Base-by-base conservation (phyloP, 202 grass and related monocot genomes). In the Bolboschoenoplectus hybrid region DNA sequence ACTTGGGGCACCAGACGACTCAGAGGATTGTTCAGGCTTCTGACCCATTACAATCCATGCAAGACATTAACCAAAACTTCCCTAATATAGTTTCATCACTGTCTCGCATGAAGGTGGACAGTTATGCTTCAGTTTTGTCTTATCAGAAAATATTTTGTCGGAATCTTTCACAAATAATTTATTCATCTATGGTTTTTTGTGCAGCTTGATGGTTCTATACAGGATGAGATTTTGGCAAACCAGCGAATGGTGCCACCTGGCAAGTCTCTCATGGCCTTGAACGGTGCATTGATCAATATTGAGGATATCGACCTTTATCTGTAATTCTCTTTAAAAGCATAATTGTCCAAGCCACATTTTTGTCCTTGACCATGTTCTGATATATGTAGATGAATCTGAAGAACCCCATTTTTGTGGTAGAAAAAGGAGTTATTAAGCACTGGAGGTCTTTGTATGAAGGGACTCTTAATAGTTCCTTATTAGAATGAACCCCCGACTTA, bases 31-130 rank as follows among this genome's bases (percentile, higher is more conserved):
- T 98, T 90, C 96, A 95, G 87, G 93, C 96, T 83, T 95, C 89
- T 82, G 96, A 98, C 85, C 96, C 96, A 58, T 88, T 98, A 87
- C 96, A 95, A 84, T 95, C 96, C 81, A 98, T 98, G 96, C 93
- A 94, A 85, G 96, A 98, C 89, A 98, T 98, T 74, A 98, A 91
- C 88, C 96, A 98, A 91, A 98, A 98, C 83, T 98, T 98, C 32
- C 96, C 96, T 7, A 98, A 84, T 88, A 83, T 98, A 93, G 96
- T 98, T 87, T 98, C 96, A 66, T 95, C 91, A 85, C 85, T 98
- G 67, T 98, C 96, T 87, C 91, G 93, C 63, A 92, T 98, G 96
- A 98, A 98, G 93, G 96, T 98, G 39, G 38, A 82, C 41, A 6
- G 16, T 69, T 83, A 5, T 74, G 63, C 49, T 85, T 50, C 26